Conservation (phyloP, 75 land plant species). For the Isoetes taiwanensis region DNA sequence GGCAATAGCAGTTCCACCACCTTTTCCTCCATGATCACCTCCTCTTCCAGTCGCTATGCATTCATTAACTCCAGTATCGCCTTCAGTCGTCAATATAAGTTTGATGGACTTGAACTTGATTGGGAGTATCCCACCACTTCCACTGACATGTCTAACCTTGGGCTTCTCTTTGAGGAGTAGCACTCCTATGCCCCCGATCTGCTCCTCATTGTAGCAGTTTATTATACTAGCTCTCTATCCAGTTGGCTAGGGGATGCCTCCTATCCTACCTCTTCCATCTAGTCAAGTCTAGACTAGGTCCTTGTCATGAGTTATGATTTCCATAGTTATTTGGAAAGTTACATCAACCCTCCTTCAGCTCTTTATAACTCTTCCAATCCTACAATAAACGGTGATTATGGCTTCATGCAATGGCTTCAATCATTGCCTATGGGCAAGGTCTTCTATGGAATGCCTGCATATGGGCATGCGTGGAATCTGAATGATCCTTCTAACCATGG, state of each 20-base stretch:
- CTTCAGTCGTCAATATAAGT: background rate
- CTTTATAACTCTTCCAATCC: background rate
- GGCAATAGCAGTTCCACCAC: background rate
- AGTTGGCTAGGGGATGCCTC: background rate
- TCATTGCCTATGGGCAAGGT: background rate
- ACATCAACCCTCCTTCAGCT: background rate
- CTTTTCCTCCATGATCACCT: background rate
- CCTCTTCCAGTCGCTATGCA: background rate
- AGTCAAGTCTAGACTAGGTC: background rate
- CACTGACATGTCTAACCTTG: background rate
- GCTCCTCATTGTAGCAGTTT: background rate
- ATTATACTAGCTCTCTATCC: background rate
- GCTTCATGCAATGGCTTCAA: background rate
- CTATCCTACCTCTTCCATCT: background rate
- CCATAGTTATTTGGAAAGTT: background rate
- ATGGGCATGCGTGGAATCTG: background rate
- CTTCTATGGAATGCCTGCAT: background rate
- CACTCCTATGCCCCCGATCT: background rate
- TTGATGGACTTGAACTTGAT: slow-evolving; percentile 2
- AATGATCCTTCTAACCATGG: background rate
- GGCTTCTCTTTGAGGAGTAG: background rate
- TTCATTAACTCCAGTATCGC: slow-evolving; percentile 3
- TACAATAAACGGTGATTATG: slow-evolving; percentile 4
- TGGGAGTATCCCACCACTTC: background rate
- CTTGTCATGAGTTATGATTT: slow-evolving; percentile 5